A percentile compares a stretch with the other conserved stretches of the same genome.
Evolutionary conservation across 2,329 filamentous ascomycete genomes (phyloP).

Genomic region (Tolypocladium paradoxum): DNA sequence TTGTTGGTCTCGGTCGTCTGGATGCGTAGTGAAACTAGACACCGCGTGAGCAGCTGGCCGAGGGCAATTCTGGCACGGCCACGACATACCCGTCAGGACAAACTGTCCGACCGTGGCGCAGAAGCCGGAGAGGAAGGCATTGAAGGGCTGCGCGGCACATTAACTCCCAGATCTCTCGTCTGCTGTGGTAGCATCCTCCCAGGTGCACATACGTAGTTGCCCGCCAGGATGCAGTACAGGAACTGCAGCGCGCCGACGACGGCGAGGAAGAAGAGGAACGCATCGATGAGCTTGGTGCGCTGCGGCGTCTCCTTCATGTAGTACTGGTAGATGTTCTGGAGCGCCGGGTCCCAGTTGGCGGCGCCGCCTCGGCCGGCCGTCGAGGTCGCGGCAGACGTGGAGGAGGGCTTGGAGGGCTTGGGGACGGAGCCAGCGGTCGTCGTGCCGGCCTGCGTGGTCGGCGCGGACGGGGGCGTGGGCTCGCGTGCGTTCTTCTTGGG

Average conservation of each 20-base stretch:
- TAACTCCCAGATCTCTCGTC: conserved; percentile 4
- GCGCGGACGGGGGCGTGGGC: conserved; percentile 21
- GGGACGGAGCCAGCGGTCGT: conserved; percentile 15
- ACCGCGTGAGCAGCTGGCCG: conserved; percentile 1
- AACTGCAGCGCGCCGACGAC: conserved; percentile 86
- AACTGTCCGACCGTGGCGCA: conserved; percentile 93
- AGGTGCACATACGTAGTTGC: conserved; percentile 74
- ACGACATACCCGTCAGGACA: conserved; percentile 69
- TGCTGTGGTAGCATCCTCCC: background rate
- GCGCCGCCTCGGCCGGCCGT: conserved; percentile 12
- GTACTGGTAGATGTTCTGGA: conserved; percentile 60
- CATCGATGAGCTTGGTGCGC: conserved; percentile 83
- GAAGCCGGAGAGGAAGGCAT: conserved; percentile 95
- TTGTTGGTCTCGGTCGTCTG: conserved; percentile 82
- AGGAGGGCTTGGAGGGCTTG: conserved; percentile 9
- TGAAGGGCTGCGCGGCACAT: conserved; percentile 66
- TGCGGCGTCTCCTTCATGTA: conserved; percentile 78
- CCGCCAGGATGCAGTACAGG: conserved; percentile 78
- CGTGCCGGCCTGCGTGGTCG: conserved; percentile 17
- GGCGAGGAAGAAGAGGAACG: conserved; percentile 81
- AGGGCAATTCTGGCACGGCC: background rate
- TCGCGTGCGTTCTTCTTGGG: conserved; percentile 35
- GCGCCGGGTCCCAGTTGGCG: conserved; percentile 46
- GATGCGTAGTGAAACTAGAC: conserved; percentile 64
- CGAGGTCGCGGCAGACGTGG: conserved; percentile 1